Evolutionary conservation across 768 basidiomycete genomes (phyloP).

Genomic region (Auriscalpium vulgare): DNA sequence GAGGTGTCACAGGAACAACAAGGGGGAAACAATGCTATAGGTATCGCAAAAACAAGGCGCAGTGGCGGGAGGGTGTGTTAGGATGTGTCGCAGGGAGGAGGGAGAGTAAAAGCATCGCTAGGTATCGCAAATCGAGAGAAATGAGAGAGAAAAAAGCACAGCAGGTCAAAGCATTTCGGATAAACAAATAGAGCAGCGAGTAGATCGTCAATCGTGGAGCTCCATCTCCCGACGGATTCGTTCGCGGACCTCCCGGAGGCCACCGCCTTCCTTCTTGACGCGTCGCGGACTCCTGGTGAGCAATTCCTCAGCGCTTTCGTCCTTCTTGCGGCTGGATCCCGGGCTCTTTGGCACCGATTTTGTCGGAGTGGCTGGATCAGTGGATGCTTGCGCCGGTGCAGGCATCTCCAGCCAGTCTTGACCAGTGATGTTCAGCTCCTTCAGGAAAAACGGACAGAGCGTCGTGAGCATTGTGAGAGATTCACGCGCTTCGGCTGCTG

Average conservation of each 20-base stretch:
- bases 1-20: too few relatives aligned
- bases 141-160: background rate
- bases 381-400: conserved; percentile 22
- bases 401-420: conserved; percentile 57
- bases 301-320: conserved; percentile 54
- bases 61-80: background rate
- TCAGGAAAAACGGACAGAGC: conserved; percentile 78
- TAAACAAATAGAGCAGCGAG: conserved; percentile 6
- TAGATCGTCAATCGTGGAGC: conserved; percentile 39
- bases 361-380: conserved; percentile 4
- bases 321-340: conserved; percentile 34
- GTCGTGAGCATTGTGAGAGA: conserved; percentile 57
- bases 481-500: conserved; percentile 68
- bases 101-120: conserved; percentile 9
- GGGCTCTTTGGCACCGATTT: conserved; percentile 40
- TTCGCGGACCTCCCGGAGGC: conserved; percentile 73
- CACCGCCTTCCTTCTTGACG: conserved; percentile 64
- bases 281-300: conserved; percentile 63
- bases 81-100: background rate
- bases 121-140: conserved; percentile 14
- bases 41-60: background rate
- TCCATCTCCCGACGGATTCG: conserved; percentile 76
- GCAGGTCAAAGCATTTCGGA: background rate
- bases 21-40: background rate
- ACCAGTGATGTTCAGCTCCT: conserved; percentile 49